Base-by-base conservation (phyloP, 73 alveolate species). In the Urostyla sp. region DNA sequence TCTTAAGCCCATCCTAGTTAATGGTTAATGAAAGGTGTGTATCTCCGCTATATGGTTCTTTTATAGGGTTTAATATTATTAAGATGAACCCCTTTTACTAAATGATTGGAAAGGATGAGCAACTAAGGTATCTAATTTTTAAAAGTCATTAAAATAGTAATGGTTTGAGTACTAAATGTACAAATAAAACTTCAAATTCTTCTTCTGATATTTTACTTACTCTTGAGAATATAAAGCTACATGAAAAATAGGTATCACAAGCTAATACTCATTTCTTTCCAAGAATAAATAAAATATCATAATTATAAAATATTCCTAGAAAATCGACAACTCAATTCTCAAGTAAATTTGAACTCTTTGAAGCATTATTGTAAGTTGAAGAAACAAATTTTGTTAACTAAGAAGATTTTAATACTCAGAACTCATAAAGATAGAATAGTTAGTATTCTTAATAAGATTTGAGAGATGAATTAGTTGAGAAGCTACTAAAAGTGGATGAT, bases 11-110 rank as follows among this genome's bases (percentile, higher is more conserved):
- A 35, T 35, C 43, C 60, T 32, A 54, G 38, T 21, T 16, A 51
- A 40, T 45, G 10, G 13, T 18, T 3, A 44, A 40, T 49, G 80
- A 77, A 20, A 57, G 58, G 18, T 54, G 80, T 44, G 56, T 77
- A 2, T 77, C 75, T 31, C 74, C 80, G 3, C 28, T 77, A 10
- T 49, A 37, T 4, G 80, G 88, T 6, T 48, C 72, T 13, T 43
- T 77, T 34, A 80, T 77, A 1, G 88, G 40, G 15, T 77, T 59
- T 67, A 44, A 77, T 44, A 21, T 77, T 0, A 52, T 54, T 26
- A 77, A 77, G 52, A 54, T 73, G 3, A 73, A 44, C 80, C 88
- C 88, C 11, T 59, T 77, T 57, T 40, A 34, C 34, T 49, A 73
- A 36, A 73, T 51, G 75, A 52, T 73, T 35, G 85, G 74, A 45